phyloP scores from a whole-genome alignment of 176 grass and related monocot species.

The maize (Zea mays) region DNA sequence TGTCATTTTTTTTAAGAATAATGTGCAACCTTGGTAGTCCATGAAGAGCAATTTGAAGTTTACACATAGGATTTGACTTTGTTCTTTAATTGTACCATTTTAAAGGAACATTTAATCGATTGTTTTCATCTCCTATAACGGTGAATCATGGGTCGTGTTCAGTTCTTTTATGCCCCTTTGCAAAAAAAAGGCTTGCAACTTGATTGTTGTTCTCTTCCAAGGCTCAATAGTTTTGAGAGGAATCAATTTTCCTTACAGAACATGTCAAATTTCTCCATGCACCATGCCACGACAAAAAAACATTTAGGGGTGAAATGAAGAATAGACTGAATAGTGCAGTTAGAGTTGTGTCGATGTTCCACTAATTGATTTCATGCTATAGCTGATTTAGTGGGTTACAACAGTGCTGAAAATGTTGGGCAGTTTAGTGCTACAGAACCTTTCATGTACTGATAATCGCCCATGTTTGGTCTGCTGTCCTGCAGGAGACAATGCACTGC shows the following conservation, averaged over 20 bases:
- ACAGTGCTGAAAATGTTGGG: neutral
- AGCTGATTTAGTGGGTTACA: neutral
- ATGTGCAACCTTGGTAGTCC: neutral
- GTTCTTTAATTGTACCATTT: neutral
- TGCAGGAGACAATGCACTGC: neutral
- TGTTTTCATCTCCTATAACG: neutral
- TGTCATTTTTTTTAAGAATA: neutral
- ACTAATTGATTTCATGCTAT: neutral
- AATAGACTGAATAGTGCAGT: neutral
- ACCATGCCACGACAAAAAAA: neutral
- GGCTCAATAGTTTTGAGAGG: neutral
- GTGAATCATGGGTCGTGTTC: neutral
- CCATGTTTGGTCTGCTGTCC: neutral
- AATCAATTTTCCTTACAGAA: neutral
- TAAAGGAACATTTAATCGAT: neutral
- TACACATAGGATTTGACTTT: neutral
- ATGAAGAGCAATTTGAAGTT: constrained; percentile 10
- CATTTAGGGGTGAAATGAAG: neutral
- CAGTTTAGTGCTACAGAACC: neutral
- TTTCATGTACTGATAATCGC: neutral
- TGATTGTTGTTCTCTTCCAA: neutral
- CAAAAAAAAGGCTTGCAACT: neutral
- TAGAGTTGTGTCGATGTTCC: neutral
- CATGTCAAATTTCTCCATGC: neutral
- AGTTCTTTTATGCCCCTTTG: neutral